Percentiles rank a stretch among this genome's conserved stretches.
Evolutionary conservation across 768 basidiomycete genomes (phyloP).

Genomic region (Tephrocybe sp.): DNA sequence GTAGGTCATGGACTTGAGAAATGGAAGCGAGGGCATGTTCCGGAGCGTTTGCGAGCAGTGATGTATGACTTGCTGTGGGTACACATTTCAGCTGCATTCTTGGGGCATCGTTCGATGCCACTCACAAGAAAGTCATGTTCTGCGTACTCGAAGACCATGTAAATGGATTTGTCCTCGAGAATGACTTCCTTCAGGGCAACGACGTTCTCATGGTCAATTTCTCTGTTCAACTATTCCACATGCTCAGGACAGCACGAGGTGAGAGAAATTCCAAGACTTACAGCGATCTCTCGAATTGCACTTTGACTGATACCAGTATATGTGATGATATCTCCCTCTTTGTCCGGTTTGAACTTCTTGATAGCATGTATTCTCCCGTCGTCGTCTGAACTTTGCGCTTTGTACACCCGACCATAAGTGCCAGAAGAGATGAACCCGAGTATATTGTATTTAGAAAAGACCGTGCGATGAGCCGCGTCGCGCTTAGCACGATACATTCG

Average conservation of each 20-base stretch:
- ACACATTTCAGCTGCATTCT: neutral
- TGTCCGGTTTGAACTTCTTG: slow-evolving; percentile 99
- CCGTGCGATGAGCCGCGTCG: slow-evolving; percentile 64
- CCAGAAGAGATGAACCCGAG: slow-evolving; percentile 98
- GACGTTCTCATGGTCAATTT: slow-evolving; percentile 89
- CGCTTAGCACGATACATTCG: slow-evolving; percentile 78
- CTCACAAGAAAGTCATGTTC: slow-evolving; percentile 96
- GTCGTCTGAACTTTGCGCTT: slow-evolving; percentile 77
- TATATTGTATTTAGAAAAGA: slow-evolving; percentile 84
- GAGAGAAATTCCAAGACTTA: no score
- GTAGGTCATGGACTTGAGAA: slow-evolving; percentile 91
- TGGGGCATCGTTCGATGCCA: slow-evolving; percentile 7
- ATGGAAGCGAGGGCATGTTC: slow-evolving; percentile 65
- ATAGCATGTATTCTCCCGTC: slow-evolving; percentile 84
- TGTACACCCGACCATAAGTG: slow-evolving; percentile 98
- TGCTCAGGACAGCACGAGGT: slow-evolving; percentile 7
- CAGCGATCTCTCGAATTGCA: slow-evolving; percentile 95
- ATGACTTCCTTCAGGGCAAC: slow-evolving; percentile 93
- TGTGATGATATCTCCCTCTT: slow-evolving; percentile 93
- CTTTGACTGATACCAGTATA: slow-evolving; percentile 99
- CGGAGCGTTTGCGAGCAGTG: slow-evolving; percentile 94
- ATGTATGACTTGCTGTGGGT: slow-evolving; percentile 91
- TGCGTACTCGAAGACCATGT: slow-evolving; percentile 99
- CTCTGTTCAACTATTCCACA: slow-evolving; percentile 73
- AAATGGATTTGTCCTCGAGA: slow-evolving; percentile 96